Percentiles rank a stretch among this genome's conserved stretches.
Conservation (phyloP, 345 rosid species). For the Combretum micranthum region DNA sequence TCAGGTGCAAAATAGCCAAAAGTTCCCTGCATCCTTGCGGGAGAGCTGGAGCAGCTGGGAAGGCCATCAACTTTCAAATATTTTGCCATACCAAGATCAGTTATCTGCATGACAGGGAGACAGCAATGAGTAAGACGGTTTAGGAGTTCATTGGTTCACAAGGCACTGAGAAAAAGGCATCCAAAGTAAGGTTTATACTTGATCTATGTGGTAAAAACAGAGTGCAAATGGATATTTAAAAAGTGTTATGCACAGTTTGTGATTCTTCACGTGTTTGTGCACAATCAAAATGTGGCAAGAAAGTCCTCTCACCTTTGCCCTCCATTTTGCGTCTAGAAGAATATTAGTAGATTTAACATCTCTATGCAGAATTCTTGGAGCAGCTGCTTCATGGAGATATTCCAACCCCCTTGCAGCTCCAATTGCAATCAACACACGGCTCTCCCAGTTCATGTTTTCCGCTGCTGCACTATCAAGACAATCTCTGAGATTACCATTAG, state of each 20-base stretch:
- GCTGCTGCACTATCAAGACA: slow-evolving; percentile 62
- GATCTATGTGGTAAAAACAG: background rate
- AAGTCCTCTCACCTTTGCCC: slow-evolving; percentile 66
- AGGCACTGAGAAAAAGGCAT: background rate
- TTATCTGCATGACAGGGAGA: slow-evolving; percentile 48
- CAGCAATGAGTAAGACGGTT: background rate
- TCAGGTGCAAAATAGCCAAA: slow-evolving; percentile 99
- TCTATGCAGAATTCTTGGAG: slow-evolving; percentile 93
- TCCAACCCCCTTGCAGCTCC: slow-evolving; percentile 98
- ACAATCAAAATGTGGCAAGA: background rate
- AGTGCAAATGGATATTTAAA: background rate
- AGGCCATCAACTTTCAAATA: slow-evolving; percentile 67
- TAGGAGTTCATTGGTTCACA: no score
- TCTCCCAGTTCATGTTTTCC: slow-evolving; percentile 71
- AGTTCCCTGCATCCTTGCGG: slow-evolving; percentile 90
- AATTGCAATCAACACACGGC: slow-evolving; percentile 72
- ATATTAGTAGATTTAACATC: slow-evolving; percentile 96
- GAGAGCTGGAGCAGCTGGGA: slow-evolving; percentile 83
- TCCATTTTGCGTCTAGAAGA: slow-evolving; percentile 77
- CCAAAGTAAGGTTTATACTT: background rate
- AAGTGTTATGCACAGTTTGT: background rate
- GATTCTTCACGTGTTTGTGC: no score
- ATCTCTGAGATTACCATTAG: slow-evolving; percentile 77
- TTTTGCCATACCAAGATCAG: slow-evolving; percentile 99
- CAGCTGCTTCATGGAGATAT: slow-evolving; percentile 98